Conservation (phyloP, 2,329 filamentous ascomycete species). For the Hypoxylon sp. region DNA sequence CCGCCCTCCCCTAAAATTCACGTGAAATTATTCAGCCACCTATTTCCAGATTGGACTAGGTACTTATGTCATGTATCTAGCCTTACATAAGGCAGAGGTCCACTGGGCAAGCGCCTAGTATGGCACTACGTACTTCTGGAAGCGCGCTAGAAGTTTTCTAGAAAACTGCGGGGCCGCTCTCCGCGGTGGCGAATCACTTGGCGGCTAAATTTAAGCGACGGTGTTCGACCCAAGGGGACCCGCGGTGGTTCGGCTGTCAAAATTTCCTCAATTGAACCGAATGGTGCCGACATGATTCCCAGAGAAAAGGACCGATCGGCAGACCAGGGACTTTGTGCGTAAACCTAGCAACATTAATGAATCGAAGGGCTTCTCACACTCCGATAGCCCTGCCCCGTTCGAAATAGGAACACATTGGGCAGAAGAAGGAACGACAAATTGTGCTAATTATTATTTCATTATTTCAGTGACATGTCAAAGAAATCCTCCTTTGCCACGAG, state of each 20-base stretch:
- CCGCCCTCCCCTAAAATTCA: conserved; percentile 7
- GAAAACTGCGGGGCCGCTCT: conserved; percentile 40
- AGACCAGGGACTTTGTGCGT: conserved; percentile 6
- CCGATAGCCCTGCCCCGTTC: neutral
- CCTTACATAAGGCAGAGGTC: conserved; percentile 21
- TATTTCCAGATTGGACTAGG: neutral
- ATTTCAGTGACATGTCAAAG: neutral
- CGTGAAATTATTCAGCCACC: conserved; percentile 16
- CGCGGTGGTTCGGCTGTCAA: conserved; percentile 20
- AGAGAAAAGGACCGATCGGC: conserved; percentile 45
- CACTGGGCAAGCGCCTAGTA: neutral
- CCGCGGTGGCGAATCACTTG: conserved; percentile 39
- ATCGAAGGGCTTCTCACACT: neutral
- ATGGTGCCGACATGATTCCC: conserved; percentile 37
- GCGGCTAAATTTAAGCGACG: conserved; percentile 41
- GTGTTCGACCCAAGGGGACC: too few relatives aligned
- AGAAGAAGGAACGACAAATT: neutral
- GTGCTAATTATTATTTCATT: neutral
- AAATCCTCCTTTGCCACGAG: neutral
- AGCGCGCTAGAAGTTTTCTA: conserved; percentile 45
- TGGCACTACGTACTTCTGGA: neutral
- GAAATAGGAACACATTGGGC: neutral
- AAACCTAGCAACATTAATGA: neutral
- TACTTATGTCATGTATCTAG: conserved; percentile 1
- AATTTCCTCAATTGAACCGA: conserved; percentile 44